Base-by-base conservation (phyloP, 2,329 filamentous ascomycete species). In the Ploettnerulaceae sp. region DNA sequence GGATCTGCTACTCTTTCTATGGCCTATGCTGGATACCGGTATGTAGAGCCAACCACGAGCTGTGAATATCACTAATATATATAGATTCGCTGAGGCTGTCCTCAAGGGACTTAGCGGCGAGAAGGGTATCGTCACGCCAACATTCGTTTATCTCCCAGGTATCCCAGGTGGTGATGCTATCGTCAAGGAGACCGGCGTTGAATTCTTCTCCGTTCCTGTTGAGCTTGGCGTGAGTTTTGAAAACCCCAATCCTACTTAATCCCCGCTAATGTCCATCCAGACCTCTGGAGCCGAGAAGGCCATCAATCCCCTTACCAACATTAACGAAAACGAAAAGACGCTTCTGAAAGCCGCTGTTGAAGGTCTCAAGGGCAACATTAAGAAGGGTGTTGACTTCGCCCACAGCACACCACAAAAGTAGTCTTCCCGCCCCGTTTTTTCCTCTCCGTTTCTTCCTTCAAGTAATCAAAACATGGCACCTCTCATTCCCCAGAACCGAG, bases 151-250 rank as follows among this genome's bases (percentile, higher is more conserved):
- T 76, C 86, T 97, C 26, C 84, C 87, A 39, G 91, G 91, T 69
- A 79, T 98, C 39, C 72, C 85, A 45, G 93, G 91, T 53, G 93
- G 93, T 64, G 86, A 91, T 44, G 88, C 80, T 57, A 84, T 98
- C 61, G 78, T 77, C 54, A 89, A 95, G 77, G 80, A 83, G 64
- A 89, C 84, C 52, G 90, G 89, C 59, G 70, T 79, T 55, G 90
- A 98, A 47, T 98, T 87, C 77, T 98, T 98, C 81, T 95, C 93
- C 49, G 89, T 94, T 45, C 91, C 90, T 52, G 81, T 97, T 59
- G 88, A 95, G 73, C 89, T 98, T 59, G 93, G 93, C 65, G 89
- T 94, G 85, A 74, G 87, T 51, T 77, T 45, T 26, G 14, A 12
- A 5, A 1, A 11, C 8, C 12, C 35, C 17, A n/a, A 18, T 15